phyloP scores from a whole-genome alignment of 371 early-diverging fungal species.

The Syncephalis plumigaleata region DNA sequence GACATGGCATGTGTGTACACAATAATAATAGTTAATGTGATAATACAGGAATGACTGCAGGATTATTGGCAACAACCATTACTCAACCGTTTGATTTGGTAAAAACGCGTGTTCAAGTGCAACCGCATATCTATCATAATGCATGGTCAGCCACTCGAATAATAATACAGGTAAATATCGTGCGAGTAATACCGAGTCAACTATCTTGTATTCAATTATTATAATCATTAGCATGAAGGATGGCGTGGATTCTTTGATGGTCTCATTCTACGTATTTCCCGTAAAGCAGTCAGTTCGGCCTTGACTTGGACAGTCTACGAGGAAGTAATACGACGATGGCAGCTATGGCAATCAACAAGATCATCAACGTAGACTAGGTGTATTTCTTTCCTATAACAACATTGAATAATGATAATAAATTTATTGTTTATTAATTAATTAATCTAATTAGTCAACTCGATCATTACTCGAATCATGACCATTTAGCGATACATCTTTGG shows the following conservation, averaged over 20 bases:
- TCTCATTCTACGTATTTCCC: conserved; percentile 57
- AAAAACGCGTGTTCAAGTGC: conserved; percentile 83
- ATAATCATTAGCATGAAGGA: conserved; percentile 39
- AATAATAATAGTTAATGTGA: conserved; percentile 9
- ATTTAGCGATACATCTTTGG: no score
- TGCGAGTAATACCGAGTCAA: not conserved
- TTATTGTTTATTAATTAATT: no score
- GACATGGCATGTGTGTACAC: not conserved
- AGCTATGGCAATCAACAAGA: no score
- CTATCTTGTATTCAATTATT: no score
- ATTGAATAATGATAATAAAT: no score
- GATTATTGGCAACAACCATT: conserved; percentile 53
- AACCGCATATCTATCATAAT: conserved; percentile 51
- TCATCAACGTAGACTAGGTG: no score
- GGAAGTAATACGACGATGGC: conserved; percentile 23
- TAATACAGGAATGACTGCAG: conserved; percentile 45
- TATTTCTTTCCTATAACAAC: no score
- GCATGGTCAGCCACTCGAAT: conserved; percentile 36
- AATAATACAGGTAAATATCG: conserved; percentile 34
- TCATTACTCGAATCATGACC: no score
- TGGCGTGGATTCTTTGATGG: conserved; percentile 70
- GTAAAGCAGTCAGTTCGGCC: conserved; percentile 79
- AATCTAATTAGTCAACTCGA: no score
- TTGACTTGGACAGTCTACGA: conserved; percentile 92
- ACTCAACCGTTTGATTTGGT: conserved; percentile 92